Evolutionary conservation across 2,329 filamentous ascomycete genomes (phyloP).

Genomic region (Paradendryphiella salina): DNA sequence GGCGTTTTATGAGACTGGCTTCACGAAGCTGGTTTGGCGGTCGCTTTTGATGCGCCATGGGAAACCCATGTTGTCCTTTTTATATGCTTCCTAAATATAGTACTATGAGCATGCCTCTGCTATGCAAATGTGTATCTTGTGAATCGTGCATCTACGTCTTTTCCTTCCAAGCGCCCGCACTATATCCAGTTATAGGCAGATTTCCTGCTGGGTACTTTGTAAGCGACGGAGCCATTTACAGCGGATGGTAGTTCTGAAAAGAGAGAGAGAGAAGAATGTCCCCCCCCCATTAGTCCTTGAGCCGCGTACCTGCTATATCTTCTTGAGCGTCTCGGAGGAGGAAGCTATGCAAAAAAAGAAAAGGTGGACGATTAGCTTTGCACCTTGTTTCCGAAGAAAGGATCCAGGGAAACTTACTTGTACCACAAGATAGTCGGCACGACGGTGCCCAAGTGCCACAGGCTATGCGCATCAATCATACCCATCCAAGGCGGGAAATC

Average conservation of each 20-base stretch:
- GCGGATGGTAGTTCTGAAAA: conserved; percentile 1
- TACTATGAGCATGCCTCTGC: neutral
- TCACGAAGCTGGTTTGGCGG: neutral
- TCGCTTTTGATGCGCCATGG: no score
- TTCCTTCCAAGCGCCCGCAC: conserved; percentile 9
- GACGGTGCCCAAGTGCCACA: conserved; percentile 96
- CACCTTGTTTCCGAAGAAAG: neutral
- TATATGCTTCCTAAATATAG: no score
- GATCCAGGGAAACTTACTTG: conserved; percentile 70
- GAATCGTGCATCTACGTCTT: neutral
- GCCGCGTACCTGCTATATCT: conserved; percentile 71
- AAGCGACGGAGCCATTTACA: conserved; percentile 21
- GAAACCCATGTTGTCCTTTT: no score
- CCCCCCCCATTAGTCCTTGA: conserved; percentile 62
- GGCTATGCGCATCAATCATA: conserved; percentile 85
- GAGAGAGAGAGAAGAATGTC: neutral
- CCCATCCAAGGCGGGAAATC: conserved; percentile 87
- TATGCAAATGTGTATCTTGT: neutral
- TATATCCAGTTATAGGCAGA: conserved; percentile 2
- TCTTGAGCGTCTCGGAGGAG: conserved; percentile 82
- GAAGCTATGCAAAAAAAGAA: conserved; percentile 67
- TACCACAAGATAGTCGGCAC: conserved; percentile 89
- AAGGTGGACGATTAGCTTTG: neutral
- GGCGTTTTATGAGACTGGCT: neutral
- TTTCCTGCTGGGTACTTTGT: conserved; percentile 27